Evolutionary conservation across 306 rosid species (phyloP), one percentile per base, ranked within the genome.

Genomic region (Lotus japonicus): DNA sequence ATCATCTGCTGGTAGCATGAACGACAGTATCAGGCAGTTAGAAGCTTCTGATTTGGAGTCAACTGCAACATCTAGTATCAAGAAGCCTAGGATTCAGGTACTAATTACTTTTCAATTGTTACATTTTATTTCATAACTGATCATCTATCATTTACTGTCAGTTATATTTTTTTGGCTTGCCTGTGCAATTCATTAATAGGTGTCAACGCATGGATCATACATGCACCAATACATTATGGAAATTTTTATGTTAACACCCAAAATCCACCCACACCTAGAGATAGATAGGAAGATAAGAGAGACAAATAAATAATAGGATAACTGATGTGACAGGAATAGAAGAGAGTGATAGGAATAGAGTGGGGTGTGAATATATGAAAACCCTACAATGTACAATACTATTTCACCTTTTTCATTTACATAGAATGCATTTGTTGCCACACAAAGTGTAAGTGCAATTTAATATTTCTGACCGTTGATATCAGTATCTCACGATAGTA

Each of bases 31-130:
- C 75, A 95, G 87, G 81, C 90, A 84, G 48, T 71, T 86, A 66
- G 99, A 90, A 83, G 73, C 87, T 46, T 85, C 97, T 87, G 96
- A 95, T 74, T 70, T 87, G 73, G 96, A 88, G 82, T 90, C 96
- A 66, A 90, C 95, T 61, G 97, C 96, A 72, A 85, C 99, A 64
- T 88, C 99, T 77, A 73, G 79, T 77, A 64, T 81, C 78, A 95
- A 95, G 82, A 95, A 89, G 84, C 86, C 91, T 2, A 85, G 84
- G 84, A 26, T 78, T 54, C 92, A 90, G 99, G 99, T 95, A 78
- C 44, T 60, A 38, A 43, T 26, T 51, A 12, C 41, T 43, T 55
- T 61, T 55, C 58, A 19, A 31, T 56, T 16, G 58, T 38, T 60
- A 41, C 33, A 13, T 52, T 41, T 52, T 50, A 68, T 69, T 58